These are phyloP conservation scores for Lycium ferocissimum DNA, from an alignment of 257 asterid species.

Conservation along the genomic window DNA sequence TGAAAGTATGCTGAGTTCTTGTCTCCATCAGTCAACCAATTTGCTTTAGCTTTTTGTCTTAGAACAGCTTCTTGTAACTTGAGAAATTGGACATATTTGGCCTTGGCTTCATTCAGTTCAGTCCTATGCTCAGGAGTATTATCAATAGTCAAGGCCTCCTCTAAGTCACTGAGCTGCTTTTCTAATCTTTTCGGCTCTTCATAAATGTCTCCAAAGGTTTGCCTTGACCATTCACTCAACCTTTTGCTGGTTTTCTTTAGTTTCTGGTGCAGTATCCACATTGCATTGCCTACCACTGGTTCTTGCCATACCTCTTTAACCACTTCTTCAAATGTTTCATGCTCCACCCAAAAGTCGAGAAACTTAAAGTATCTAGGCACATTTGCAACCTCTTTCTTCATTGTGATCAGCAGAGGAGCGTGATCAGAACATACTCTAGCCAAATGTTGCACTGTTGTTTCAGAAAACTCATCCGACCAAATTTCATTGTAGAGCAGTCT, in stretches of 20 bases:
- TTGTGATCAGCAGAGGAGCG: not conserved
- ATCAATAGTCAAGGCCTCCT: not conserved
- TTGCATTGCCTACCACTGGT: not conserved
- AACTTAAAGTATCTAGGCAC: not conserved
- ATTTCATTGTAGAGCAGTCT: not conserved
- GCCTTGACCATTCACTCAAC: not conserved
- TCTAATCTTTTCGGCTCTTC: not conserved
- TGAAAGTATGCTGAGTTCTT: not conserved
- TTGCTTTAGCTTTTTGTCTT: not conserved
- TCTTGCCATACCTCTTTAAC: not conserved
- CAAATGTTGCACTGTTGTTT: not conserved
- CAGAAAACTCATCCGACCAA: not conserved
- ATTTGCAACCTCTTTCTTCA: not conserved
- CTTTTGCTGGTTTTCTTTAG: not conserved
- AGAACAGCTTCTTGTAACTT: not conserved
- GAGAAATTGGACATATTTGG: too few relatives aligned
- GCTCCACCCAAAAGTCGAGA: not conserved
- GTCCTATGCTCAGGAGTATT: too few relatives aligned
- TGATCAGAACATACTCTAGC: not conserved
- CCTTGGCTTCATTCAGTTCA: too few relatives aligned
- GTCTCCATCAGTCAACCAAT: not conserved
- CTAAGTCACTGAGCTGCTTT: not conserved
- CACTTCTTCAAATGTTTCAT: not conserved
- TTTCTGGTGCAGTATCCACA: not conserved
- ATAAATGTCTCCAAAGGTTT: not conserved